phyloP scores from a whole-genome alignment of 2,329 filamentous ascomycete species.

The Huntiella bhutanensis region DNA sequence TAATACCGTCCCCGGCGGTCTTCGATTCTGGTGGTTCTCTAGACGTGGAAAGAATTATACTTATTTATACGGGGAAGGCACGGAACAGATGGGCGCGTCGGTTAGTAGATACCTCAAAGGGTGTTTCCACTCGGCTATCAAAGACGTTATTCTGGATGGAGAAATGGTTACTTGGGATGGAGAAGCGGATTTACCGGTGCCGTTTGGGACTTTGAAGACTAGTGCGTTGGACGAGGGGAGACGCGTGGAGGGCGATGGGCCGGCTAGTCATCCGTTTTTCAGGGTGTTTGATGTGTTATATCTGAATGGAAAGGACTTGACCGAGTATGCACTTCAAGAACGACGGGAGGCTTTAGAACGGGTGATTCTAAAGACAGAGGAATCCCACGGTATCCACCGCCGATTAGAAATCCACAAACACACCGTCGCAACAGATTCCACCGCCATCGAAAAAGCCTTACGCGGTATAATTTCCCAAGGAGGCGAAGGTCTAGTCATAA shows the following conservation, averaged over 20 bases:
- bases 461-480: conserved; percentile 70
- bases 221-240: conserved; percentile 65
- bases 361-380: conserved; percentile 14
- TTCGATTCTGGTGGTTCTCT: conserved; percentile 75
- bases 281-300: conserved; percentile 83
- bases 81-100: conserved; percentile 55
- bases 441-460: conserved; percentile 61
- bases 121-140: conserved; percentile 59
- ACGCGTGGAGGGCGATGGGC: conserved; percentile 33
- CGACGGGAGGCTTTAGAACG: conserved; percentile 48
- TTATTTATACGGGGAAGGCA: conserved; percentile 68
- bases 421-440: conserved; percentile 42
- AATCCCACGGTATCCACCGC: conserved; percentile 51
- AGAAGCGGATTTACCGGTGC: conserved; percentile 61
- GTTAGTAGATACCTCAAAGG: conserved; percentile 61
- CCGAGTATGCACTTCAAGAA: conserved; percentile 65
- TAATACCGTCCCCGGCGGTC: conserved; percentile 44
- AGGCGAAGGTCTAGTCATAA: conserved; percentile 79
- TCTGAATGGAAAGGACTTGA: conserved; percentile 63
- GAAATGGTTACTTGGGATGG: conserved; percentile 99
- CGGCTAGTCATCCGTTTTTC: conserved; percentile 41
- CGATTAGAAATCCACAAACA: conserved; percentile 71
- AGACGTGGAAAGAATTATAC: conserved; percentile 93
- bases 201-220: conserved; percentile 85
- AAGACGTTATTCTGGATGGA: conserved; percentile 80